These are phyloP conservation scores for Aegle marmelos DNA, from an alignment of 345 rosid genomes.

Conservation along the genomic window DNA sequence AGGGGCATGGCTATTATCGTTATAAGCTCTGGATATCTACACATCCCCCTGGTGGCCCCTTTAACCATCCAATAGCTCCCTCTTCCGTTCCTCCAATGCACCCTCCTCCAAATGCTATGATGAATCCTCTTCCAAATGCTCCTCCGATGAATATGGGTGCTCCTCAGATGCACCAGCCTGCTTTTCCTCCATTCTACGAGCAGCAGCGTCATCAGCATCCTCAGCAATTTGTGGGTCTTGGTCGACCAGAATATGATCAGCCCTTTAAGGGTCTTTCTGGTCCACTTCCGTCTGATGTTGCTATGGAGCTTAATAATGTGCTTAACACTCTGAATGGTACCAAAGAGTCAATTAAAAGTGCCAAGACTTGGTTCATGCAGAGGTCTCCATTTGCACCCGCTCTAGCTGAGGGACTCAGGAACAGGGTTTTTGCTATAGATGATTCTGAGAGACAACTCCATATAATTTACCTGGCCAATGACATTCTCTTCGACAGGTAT, in stretches of 20 bases:
- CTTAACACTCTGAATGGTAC: conserved; percentile 85
- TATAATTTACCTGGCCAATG: conserved; percentile 88
- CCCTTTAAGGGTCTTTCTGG: conserved; percentile 76
- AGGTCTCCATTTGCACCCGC: conserved; percentile 94
- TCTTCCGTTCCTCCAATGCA: conserved; percentile 58
- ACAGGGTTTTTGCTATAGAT: conserved; percentile 75
- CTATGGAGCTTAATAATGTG: conserved; percentile 67
- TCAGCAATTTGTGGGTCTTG: conserved; percentile 51
- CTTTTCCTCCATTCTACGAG: conserved; percentile 77
- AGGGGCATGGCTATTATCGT: conserved; percentile 83
- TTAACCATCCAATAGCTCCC: conserved; percentile 56
- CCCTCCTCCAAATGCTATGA: conserved; percentile 65
- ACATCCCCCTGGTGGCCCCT: conserved; percentile 56
- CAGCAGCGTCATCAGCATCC: conserved; percentile 75
- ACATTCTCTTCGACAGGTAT: conserved; percentile 97
- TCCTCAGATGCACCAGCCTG: conserved; percentile 74
- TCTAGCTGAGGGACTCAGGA: conserved; percentile 85
- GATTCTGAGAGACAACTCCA: conserved; percentile 96
- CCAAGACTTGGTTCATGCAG: conserved; percentile 99
- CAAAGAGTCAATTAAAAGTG: conserved; percentile 95
- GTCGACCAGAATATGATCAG: conserved; percentile 77
- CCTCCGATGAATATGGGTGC: conserved; percentile 40
- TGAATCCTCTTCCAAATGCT: conserved; percentile 44
- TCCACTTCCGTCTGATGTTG: conserved; percentile 89
- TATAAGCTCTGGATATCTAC: conserved; percentile 81